These are phyloP conservation scores for Nothophaeocryptopus gaeumannii DNA, from an alignment of 2,329 filamentous ascomycete species.

Conservation along the genomic window DNA sequence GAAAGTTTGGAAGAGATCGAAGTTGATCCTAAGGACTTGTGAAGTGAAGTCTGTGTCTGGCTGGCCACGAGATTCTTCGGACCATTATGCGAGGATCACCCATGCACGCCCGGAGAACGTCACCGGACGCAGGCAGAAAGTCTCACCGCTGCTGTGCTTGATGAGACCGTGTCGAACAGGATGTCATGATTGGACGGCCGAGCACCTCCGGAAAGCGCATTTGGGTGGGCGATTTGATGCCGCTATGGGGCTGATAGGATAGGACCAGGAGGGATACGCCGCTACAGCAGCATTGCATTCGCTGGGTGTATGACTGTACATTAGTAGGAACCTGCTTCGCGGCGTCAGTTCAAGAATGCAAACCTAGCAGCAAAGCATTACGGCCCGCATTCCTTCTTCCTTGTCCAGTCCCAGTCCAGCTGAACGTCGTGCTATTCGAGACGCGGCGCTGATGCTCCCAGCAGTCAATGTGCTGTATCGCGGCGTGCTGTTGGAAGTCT, in stretches of 20 bases:
- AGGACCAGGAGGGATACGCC: not conserved
- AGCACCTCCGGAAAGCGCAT: not conserved
- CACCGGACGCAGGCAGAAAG: not conserved
- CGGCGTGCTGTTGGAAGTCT: too few species aligned
- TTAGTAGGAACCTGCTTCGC: too few species aligned
- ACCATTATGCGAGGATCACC: constrained; percentile 7
- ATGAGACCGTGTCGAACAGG: not conserved
- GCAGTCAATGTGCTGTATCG: too few species aligned
- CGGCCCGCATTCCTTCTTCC: too few species aligned
- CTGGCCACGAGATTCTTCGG: constrained; percentile 9
- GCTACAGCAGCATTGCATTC: too few species aligned
- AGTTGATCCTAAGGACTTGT: constrained; percentile 3
- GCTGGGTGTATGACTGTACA: too few species aligned
- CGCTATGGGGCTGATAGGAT: constrained; percentile 1
- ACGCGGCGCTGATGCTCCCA: too few species aligned
- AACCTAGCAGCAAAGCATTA: too few species aligned
- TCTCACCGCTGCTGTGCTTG: not conserved
- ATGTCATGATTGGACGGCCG: not conserved
- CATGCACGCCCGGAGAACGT: not conserved
- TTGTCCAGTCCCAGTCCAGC: too few species aligned
- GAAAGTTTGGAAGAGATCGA: constrained; percentile 23
- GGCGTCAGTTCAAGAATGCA: too few species aligned
- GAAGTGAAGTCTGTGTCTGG: constrained; percentile 7
- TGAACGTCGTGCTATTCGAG: too few species aligned
- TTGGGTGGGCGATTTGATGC: not conserved